These are phyloP conservation scores for Aspergillus tanneri DNA, from an alignment of 2,329 filamentous ascomycete species.

Conservation along the genomic window DNA sequence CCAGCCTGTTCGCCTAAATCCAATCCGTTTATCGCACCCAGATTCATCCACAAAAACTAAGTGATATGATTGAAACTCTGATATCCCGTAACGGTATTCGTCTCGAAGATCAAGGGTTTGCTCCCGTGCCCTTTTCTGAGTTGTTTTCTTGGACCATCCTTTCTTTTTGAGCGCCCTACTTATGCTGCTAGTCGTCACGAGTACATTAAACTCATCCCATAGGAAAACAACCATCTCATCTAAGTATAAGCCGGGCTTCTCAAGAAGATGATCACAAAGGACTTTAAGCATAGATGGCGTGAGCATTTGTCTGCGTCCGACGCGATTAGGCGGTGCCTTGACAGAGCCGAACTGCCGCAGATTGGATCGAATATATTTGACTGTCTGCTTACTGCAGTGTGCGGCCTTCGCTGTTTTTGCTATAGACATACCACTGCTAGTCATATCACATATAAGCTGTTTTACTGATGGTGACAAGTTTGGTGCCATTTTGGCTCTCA, in stretches of 20 bases:
- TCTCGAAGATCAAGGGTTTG: constrained; percentile 35
- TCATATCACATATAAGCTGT: constrained; percentile 5
- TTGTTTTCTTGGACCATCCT: constrained; percentile 33
- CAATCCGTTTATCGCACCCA: constrained; percentile 34
- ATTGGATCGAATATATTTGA: constrained; percentile 11
- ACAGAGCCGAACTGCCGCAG: background rate
- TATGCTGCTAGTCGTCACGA: constrained; percentile 21
- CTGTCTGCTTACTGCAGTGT: constrained; percentile 4
- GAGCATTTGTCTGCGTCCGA: constrained; percentile 20
- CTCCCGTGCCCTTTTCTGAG: constrained; percentile 31
- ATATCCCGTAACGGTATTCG: constrained; percentile 32
- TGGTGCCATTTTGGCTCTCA: constrained; percentile 8
- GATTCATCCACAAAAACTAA: no score
- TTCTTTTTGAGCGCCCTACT: constrained; percentile 23
- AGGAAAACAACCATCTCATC: constrained; percentile 34
- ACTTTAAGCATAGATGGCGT: constrained; percentile 31
- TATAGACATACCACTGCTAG: constrained; percentile 1
- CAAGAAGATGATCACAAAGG: constrained; percentile 29
- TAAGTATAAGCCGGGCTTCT: constrained; percentile 32
- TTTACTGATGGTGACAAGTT: constrained; percentile 1
- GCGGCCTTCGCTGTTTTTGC: constrained; percentile 5
- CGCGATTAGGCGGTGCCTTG: background rate
- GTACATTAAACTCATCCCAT: constrained; percentile 26
- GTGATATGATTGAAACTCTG: no score
- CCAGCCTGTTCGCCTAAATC: constrained; percentile 36